Evolutionary conservation across 2,329 filamentous ascomycete species (phyloP), one percentile per base, ranked within the genome.

Genomic region (Fusarium falciforme): DNA sequence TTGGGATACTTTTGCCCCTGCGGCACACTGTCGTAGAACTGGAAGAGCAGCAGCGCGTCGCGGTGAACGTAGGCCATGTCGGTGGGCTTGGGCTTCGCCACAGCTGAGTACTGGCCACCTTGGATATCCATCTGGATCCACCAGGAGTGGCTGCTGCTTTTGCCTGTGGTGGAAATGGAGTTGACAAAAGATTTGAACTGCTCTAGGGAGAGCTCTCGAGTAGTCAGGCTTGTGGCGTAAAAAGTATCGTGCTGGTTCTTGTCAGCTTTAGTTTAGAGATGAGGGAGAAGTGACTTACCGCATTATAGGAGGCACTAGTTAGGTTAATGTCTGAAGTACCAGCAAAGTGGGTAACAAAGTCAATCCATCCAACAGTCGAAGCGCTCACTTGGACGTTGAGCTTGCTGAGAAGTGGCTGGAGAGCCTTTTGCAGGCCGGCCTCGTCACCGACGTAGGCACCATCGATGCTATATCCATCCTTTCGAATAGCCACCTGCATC

Each of bases 41-140:
- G 86, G 65, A 86, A 87, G 7, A 90, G 85, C 2, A 88, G 83
- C 14, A 89, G 83, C 70, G 85, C 82, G 61, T 84, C 81, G 12
- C 83, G 84, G 70, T 85, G 84, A 0, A 81, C 78, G 68, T 83
- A 87, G 2, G 84, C 80, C 0, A 82, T 82, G 8, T 77, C 76
- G 9, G 76, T 54, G 7, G 72, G 64, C 11, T 79, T 66, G 6
- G 82, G 69, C 40, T 80, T 76, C 1, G 82, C 76, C 20, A 85
- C 77, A 61, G 81, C 83, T 1, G 84, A 83, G 75, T 83, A 80
- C 33, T 75, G 67, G 35, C 81, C 82, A 8, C 80, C 81, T 14
- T 78, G 76, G n/a, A 82, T 70, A 66, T 82, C 80, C 73, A 82
- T 79, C n/a, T 77, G 75, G 6, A 79, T 62, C 72, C 73, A 78